Base-by-base conservation (phyloP, 306 rosid species). In the Gastrolobium bilobum region DNA sequence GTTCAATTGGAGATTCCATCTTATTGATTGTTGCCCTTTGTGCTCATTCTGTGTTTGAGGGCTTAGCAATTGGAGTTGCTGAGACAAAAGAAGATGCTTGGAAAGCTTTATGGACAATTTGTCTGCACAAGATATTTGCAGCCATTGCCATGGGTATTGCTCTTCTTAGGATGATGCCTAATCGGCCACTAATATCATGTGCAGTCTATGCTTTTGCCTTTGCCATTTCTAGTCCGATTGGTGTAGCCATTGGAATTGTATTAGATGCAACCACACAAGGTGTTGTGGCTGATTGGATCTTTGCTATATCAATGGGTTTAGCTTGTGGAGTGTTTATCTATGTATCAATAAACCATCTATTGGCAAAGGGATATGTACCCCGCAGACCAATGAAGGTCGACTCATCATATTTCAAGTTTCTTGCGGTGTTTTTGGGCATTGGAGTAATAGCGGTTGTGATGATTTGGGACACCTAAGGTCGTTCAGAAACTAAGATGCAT, bases 71-170 rank as follows among this genome's bases (percentile, higher is more conserved):
- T 3, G 94, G 96, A 47, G 87, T 94, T 47, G 89, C 96, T 4
- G 78, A 87, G 79, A 89, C 94, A 30, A 83, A 79, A 81, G 85
- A 14, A 11, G 88, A 91, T 4, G 97, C 98, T 2, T 94, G 98
- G 98, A 91, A 82, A 77, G 93, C 91, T 14, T 84, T 94, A 14
- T 94, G 97, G 96, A 91, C 98, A 53, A 88, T 91, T 62, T 87
- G 89, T 54, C 73, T 94, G 42, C 96, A 91, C 91, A 93, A 94
- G 87, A 66, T 91, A 20, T 89, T 94, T 81, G 97, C 98, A 64
- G 97, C 98, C 57, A 86, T 90, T 30, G 93, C 97, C 34, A 94
- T 91, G 98, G 96, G 94, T 1, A 92, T 92, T 29, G 97, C 98
- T 4, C 97, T 94, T 71, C 97, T 92, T 6, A 80, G 94, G 5